phyloP scores from a whole-genome alignment of 306 rosid species.

The Fragaria vesca region DNA sequence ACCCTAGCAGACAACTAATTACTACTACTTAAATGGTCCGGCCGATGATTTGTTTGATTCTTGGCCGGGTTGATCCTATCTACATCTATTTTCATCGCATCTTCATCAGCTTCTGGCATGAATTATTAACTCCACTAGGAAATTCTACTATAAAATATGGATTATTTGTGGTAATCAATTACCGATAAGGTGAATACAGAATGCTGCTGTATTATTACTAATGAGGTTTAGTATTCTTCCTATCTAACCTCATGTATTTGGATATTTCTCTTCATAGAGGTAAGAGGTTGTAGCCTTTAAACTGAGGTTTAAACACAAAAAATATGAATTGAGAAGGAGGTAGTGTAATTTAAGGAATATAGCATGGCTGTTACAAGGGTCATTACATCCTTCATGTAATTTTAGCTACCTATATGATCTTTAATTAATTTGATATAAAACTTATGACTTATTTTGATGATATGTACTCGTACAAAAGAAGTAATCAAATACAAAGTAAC shows the following conservation, averaged over 20 bases:
- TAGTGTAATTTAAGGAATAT: not conserved
- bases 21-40: not conserved
- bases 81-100: not conserved
- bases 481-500: not conserved
- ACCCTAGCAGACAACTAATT: not conserved
- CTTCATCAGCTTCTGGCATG: not conserved
- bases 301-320: not conserved
- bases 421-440: not conserved
- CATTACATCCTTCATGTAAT: not conserved
- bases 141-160: not conserved
- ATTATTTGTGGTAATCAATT: too few species aligned
- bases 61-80: slow-evolving; percentile 10
- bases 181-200: too few species aligned
- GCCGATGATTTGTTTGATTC: slow-evolving; percentile 9
- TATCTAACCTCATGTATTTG: not conserved
- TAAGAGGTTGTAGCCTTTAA: not conserved
- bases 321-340: not conserved
- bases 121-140: not conserved
- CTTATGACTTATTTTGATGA: not conserved
- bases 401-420: not conserved
- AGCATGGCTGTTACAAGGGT: not conserved
- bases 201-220: too few species aligned
- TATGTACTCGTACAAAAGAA: not conserved
- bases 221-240: too few species aligned
- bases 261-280: not conserved